These are phyloP conservation scores for Ophiostoma populinum DNA, from an alignment of 2,329 filamentous ascomycete genomes.

Conservation along the genomic window DNA sequence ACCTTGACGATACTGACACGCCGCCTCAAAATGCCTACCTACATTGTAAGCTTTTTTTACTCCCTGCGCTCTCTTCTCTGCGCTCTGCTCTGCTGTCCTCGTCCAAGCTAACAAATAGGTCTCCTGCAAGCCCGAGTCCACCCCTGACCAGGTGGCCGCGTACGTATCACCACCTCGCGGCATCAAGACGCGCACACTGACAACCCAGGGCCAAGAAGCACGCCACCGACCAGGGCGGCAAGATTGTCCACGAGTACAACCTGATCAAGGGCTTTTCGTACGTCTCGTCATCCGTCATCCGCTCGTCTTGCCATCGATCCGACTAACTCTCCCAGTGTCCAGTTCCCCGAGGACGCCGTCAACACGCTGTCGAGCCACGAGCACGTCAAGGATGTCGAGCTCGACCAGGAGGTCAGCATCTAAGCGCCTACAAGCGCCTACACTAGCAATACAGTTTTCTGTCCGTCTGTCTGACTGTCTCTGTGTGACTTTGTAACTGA, in stretches of 20 bases:
- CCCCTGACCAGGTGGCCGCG: constrained; percentile 49
- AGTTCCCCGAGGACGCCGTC: constrained; percentile 51
- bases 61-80: neutral
- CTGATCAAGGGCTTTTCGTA: constrained; percentile 91
- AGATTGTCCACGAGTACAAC: constrained; percentile 68
- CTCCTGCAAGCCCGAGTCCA: constrained; percentile 57
- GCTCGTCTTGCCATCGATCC: no score
- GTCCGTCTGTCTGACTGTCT: no score
- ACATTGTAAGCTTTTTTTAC: constrained; percentile 9
- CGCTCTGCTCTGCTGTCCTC: no score
- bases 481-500: no score
- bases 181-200: neutral
- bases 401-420: constrained; percentile 50
- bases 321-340: constrained; percentile 43
- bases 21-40: constrained; percentile 12
- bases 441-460: no score
- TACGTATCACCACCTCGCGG: constrained; percentile 16
- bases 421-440: no score
- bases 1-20: no score
- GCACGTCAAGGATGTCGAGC: constrained; percentile 59
- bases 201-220: constrained; percentile 56
- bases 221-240: constrained; percentile 58
- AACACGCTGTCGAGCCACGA: constrained; percentile 48
- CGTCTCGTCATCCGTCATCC: constrained; percentile 19
- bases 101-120: no score